Base-by-base conservation (phyloP, 208 protist species). In the Vickermania spadyakhi region DNA sequence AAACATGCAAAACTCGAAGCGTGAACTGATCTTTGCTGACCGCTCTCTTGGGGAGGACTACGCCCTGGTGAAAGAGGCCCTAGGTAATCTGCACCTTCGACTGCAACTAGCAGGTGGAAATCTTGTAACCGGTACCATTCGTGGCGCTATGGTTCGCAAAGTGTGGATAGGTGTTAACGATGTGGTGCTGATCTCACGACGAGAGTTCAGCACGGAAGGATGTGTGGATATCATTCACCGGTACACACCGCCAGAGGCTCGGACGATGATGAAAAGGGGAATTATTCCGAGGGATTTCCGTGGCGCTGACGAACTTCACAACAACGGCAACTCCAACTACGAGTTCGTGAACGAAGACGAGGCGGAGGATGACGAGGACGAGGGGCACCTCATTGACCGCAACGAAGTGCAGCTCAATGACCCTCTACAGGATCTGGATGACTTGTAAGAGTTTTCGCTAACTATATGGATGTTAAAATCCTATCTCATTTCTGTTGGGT, bases 11-110 rank as follows among this genome's bases (percentile, higher is more conserved):
- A 86, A 89, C 64, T 80, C 96, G 28, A 98, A 98, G 77, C 95
- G 97, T 58, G 97, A 99, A 58, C 72, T 99, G 42, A 80, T 96
- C 23, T 94, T 97, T 57, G 84, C 84, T 29, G 70, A 86, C 60
- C 91, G 97, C 52, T 96, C 98, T 29, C 95, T 97, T 41, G 93
- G 93, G 22, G 98, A 99, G 85, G 96, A 99, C 71, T 99, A 99
- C 78, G 98, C 93, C 1, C 92, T 98, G 70, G 96, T 99, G 11
- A 76, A 92, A 31, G 86, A 78, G 52, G 96, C 99, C 60, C 86
- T 99, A 23, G 98, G 98, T 30, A 99, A 99, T 69, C 91, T 98
- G 41, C 86, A 97, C 51, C 60, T 99, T 3, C 94, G 99, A 73
- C 95, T 97, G 14, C 77, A 90, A 69, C 66, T 94, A 3, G 72